Percentiles rank a stretch among this genome's conserved stretches.
These are phyloP conservation scores for Candida xyloterini DNA, from an alignment of 805 yeast genomes.

Conservation along the genomic window DNA sequence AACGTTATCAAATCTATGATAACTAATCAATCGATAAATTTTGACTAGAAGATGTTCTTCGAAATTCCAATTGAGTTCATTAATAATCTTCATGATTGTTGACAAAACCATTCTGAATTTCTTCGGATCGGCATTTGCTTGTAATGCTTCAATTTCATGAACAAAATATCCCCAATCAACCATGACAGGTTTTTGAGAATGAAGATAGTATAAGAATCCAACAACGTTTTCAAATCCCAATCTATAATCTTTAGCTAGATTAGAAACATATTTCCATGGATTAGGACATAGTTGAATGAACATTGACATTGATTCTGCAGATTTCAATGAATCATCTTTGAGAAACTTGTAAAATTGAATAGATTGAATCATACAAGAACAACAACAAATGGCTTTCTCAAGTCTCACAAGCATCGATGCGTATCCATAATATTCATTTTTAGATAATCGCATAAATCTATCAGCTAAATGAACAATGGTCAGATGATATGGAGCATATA, in stretches of 20 bases:
- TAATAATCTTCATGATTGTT: constrained; percentile 21
- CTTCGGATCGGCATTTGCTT: neutral
- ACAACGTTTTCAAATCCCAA: constrained; percentile 21
- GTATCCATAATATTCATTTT: constrained; percentile 1
- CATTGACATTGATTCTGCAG: constrained; percentile 24
- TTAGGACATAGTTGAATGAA: constrained; percentile 21
- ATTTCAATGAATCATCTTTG: constrained; percentile 7
- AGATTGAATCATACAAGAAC: constrained; percentile 19
- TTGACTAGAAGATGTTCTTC: constrained; percentile 31
- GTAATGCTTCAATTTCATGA: constrained; percentile 19
- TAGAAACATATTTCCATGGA: constrained; percentile 28
- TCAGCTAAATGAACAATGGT: constrained; percentile 18
- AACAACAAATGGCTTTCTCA: constrained; percentile 5
- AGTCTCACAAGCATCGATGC: constrained; percentile 2
- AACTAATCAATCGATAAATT: constrained; percentile 27
- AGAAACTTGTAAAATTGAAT: constrained; percentile 15
- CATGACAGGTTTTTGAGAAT: constrained; percentile 21
- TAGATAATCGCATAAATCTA: constrained; percentile 8
- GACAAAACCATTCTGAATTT: constrained; percentile 19
- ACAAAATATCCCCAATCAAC: constrained; percentile 33
- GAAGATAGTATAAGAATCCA: constrained; percentile 26
- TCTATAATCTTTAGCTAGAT: constrained; percentile 7
- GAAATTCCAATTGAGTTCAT: constrained; percentile 28
- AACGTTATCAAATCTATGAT: constrained; percentile 28
- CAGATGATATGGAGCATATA: constrained; percentile 25